Base-by-base conservation (phyloP, 1,139 yeast species). In the Blastobotrys aristatus region DNA sequence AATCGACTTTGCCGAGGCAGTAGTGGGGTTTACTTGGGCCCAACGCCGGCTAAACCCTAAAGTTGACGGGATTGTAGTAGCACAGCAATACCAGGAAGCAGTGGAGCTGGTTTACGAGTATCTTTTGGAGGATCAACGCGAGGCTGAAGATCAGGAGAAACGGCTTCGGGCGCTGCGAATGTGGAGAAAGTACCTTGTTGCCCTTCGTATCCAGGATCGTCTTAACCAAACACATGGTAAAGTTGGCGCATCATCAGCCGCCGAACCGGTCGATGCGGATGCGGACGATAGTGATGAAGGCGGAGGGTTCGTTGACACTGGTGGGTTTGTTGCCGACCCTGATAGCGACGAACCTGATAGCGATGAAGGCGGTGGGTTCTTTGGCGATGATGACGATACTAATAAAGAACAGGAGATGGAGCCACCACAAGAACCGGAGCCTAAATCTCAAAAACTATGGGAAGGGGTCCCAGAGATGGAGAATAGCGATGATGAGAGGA, bases 1-100 rank as follows among this genome's bases (percentile, higher is more conserved):
- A 0, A 73, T 92, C 5, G 96, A 88, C 58, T 89, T 75, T 67
- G 97, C 96, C 0, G 80, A 79, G 43, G 97, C 97, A 0, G 88
- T 90, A 3, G 81, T 83, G 3, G 89, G 94, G 0, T 90, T 94
- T 68, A 92, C 86, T 50, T 92, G 86, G 64, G 74, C 55, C 13
- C 49, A 52, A 11, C 53, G 61, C 3, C 61, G 76, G 40, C 67
- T 84, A 0, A 79, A 79, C 18, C 95, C 95, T 0, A 71, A 73
- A 49, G 77, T 82, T 46, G 81, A 83, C 2, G 98, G 98, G 1
- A 76, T 89, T 24, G 84, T 92, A 2, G 80, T 90, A 8, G 82
- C 84, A 2, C 59, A 61, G 29, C 82, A 82, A 57, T 79, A 69
- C 54, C 70, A 71, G 52, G 95, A 85, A 36, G 96, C 95, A 0